Base-by-base conservation (phyloP, 2,329 filamentous ascomycete genomes). In the Mycogone perniciosa region DNA sequence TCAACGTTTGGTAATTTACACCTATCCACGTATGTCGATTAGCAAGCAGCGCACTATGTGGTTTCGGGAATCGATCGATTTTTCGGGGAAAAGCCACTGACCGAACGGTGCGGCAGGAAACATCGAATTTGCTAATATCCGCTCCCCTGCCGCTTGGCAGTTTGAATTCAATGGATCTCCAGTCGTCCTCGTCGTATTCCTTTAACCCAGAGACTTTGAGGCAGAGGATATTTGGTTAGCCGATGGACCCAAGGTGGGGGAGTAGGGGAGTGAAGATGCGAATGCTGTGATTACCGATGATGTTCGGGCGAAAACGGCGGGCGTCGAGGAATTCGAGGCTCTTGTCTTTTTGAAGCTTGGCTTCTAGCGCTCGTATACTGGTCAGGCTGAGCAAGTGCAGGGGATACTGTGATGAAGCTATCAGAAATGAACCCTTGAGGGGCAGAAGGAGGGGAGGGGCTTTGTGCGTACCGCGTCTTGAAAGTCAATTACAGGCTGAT, bases 1-100 rank as follows among this genome's bases (percentile, higher is more conserved):
- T 88, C 76, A 1, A 88, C 82, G 57, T 89, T 89, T 20, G 85
- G 85, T 58, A 89, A 65, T 58, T 82, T 86, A 68, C 86, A 89
- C 49, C 76, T 77, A 45, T 9, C 39, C 31, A 7, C 20, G 20
- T 20, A 37, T 9, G 34, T 31, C 8, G 10, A 34, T 48, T 44
- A 48, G 39, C 40, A 44, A 34, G 11, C 10, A 20, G 20, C 6
- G 35, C n/a, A 10, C n/a, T 35, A 26, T 37, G 31, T 31, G 8
- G 20, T 38, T 29, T 27, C 30, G 5, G 43, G 7, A 11, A 30
- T 31, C 20, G 31, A 29, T 49, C 43, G 38, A 10, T 27, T 30
- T 35, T 4, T 11, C 5, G 13, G 10, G 30, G 13, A 20, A 30
- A 29, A 10, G 35, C 3, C 3, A 63, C 73, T 63, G 58, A 76